phyloP scores from a whole-genome alignment of 176 grass and related monocot genomes.

The Avena atlantica region DNA sequence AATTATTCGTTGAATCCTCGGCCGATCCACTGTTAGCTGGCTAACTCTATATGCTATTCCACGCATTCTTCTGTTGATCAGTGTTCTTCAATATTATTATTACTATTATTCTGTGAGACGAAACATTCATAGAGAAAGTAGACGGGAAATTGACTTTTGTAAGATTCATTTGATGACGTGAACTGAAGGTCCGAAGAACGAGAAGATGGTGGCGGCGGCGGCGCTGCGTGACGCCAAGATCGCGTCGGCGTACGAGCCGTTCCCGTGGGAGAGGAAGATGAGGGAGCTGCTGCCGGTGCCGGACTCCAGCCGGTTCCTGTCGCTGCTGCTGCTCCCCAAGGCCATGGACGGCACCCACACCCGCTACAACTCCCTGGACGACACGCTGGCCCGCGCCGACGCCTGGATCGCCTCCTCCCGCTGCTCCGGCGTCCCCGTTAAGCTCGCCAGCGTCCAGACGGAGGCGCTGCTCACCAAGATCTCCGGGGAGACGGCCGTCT shows the following conservation, averaged over 20 bases:
- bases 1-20: background rate
- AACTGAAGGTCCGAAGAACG: conserved; percentile 59
- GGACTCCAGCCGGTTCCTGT: conserved; percentile 66
- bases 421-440: conserved; percentile 64
- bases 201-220: conserved; percentile 52
- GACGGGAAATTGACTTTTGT: background rate
- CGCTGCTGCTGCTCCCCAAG: conserved; percentile 80
- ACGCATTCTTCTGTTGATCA: background rate
- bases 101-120: background rate
- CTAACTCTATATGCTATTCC: background rate
- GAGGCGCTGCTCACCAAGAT: conserved; percentile 97
- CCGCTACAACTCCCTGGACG: conserved; percentile 73
- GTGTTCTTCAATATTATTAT: no score
- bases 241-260: conserved; percentile 59
- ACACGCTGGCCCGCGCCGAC: conserved; percentile 85
- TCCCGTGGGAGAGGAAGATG: conserved; percentile 97
- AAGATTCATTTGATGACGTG: conserved; percentile 8
- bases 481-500: conserved; percentile 77
- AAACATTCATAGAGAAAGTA: background rate
- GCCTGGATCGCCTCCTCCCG: conserved; percentile 79
- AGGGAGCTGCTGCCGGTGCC: conserved; percentile 60
- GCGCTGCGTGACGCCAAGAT: conserved; percentile 66
- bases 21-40: background rate
- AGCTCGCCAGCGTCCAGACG: conserved; percentile 75
- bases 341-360: conserved; percentile 56